phyloP scores from a whole-genome alignment of 1,284 basidiomycete genomes.

The Amylostereum areolatum region DNA sequence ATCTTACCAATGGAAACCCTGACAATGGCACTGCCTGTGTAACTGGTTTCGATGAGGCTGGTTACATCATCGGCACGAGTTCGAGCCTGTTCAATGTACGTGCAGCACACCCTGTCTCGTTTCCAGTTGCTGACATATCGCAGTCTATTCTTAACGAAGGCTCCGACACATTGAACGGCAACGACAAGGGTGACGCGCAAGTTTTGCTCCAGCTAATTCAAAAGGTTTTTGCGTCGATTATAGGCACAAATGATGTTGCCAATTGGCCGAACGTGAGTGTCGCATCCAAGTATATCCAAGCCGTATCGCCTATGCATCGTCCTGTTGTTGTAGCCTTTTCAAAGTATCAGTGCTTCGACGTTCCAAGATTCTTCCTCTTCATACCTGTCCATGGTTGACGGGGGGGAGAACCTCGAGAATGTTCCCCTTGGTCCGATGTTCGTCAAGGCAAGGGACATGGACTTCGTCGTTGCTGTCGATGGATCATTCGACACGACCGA shows the following conservation, averaged over 20 bases:
- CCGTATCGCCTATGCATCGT: too few species aligned
- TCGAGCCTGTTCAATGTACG: conserved; percentile 59
- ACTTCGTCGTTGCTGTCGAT: conserved; percentile 69
- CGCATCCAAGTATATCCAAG: too few species aligned
- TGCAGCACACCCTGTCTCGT: too few species aligned
- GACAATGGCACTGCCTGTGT: conserved; percentile 50
- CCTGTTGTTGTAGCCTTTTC: conserved; percentile 54
- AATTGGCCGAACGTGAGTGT: conserved; percentile 57
- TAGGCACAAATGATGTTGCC: conserved; percentile 53
- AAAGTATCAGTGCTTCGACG: conserved; percentile 33
- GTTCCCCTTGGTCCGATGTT: conserved; percentile 61
- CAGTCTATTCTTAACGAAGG: too few species aligned
- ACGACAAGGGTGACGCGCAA: conserved; percentile 33
- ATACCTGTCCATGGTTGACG: conserved; percentile 57
- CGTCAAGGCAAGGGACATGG: conserved; percentile 55
- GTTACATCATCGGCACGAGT: conserved; percentile 60
- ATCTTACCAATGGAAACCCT: conserved; percentile 44
- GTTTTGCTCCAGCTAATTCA: too few species aligned
- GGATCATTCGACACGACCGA: conserved; percentile 53
- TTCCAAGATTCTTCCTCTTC: conserved; percentile 39
- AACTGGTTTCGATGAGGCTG: conserved; percentile 59
- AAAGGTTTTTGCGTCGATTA: conserved; percentile 41
- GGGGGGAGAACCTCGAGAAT: conserved; percentile 55
- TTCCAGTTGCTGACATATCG: too few species aligned
- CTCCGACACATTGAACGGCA: too few species aligned